phyloP scores from a whole-genome alignment of 345 rosid species.

The Carallia pectinifolia region DNA sequence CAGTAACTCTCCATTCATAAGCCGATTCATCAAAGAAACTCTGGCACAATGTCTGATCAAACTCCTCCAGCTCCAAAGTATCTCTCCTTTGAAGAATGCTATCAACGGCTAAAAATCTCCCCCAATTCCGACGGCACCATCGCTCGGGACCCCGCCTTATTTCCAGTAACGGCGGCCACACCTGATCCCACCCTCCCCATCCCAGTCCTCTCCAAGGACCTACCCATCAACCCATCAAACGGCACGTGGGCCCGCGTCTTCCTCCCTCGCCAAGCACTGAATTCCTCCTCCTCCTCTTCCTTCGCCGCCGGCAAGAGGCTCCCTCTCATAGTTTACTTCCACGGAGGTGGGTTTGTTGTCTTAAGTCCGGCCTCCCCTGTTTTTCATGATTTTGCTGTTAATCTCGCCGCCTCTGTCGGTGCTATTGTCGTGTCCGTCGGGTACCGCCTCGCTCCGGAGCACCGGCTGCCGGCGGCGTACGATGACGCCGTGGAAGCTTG shows the following conservation, averaged over 20 bases:
- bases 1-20: no score
- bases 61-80: no score
- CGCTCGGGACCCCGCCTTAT: background rate
- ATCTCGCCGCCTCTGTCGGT: constrained; percentile 28
- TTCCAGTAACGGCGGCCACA: background rate
- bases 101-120: background rate
- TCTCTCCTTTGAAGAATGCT: no score
- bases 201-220: constrained; percentile 19
- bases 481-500: constrained; percentile 35
- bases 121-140: constrained; percentile 15
- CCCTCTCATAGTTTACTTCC: constrained; percentile 58
- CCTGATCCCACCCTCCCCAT: constrained; percentile 8
- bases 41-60: no score
- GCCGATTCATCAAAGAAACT: no score
- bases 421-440: constrained; percentile 47
- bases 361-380: constrained; percentile 18
- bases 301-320: constrained; percentile 20
- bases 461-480: constrained; percentile 31
- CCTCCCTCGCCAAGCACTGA: constrained; percentile 9
- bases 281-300: background rate
- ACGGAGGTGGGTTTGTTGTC: constrained; percentile 61
- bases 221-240: constrained; percentile 7
- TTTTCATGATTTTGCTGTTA: constrained; percentile 37
- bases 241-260: constrained; percentile 19
- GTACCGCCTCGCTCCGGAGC: constrained; percentile 44